Conservation (phyloP, 345 rosid species). For the Turritis glabra region DNA sequence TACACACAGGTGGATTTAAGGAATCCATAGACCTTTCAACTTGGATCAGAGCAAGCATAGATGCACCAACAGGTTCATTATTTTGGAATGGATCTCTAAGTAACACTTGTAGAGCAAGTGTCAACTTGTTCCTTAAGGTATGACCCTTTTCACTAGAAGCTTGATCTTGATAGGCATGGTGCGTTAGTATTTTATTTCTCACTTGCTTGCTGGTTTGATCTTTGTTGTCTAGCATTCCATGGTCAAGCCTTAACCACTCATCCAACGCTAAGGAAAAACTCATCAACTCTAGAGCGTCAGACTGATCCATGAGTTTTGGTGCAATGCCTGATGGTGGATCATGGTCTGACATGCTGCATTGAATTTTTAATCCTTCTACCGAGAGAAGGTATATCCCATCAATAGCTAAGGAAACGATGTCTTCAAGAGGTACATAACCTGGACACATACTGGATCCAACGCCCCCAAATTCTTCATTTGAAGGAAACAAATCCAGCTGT, state of each 20-base stretch:
- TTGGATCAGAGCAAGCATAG: slow-evolving; percentile 73
- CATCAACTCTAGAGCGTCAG: slow-evolving; percentile 43
- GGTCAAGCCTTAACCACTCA: slow-evolving; percentile 66
- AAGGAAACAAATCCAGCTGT: slow-evolving; percentile 16
- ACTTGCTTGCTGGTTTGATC: slow-evolving; percentile 40
- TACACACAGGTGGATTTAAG: slow-evolving; percentile 18
- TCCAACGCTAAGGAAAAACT: slow-evolving; percentile 51
- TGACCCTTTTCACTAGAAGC: slow-evolving; percentile 36
- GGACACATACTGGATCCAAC: slow-evolving; percentile 21
- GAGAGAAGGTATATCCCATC: slow-evolving; percentile 56
- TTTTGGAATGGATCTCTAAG: slow-evolving; percentile 68
- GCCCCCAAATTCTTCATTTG: slow-evolving; percentile 1
- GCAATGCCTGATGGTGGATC: slow-evolving; percentile 52
- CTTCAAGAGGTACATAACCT: slow-evolving; percentile 43
- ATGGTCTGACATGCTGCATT: slow-evolving; percentile 61
- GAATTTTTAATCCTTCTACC: slow-evolving; percentile 69
- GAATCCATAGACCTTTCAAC: slow-evolving; percentile 49
- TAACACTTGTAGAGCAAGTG: slow-evolving; percentile 54
- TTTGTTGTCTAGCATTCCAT: slow-evolving; percentile 38
- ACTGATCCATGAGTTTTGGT: slow-evolving; percentile 36
- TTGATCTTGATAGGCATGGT: slow-evolving; percentile 27
- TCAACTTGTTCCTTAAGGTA: slow-evolving; percentile 50
- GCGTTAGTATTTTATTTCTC: slow-evolving; percentile 26
- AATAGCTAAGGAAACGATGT: slow-evolving; percentile 46
- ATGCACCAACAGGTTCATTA: slow-evolving; percentile 71